Conservation (phyloP, 2,329 filamentous ascomycete species). For the Sclerotinia minor region DNA sequence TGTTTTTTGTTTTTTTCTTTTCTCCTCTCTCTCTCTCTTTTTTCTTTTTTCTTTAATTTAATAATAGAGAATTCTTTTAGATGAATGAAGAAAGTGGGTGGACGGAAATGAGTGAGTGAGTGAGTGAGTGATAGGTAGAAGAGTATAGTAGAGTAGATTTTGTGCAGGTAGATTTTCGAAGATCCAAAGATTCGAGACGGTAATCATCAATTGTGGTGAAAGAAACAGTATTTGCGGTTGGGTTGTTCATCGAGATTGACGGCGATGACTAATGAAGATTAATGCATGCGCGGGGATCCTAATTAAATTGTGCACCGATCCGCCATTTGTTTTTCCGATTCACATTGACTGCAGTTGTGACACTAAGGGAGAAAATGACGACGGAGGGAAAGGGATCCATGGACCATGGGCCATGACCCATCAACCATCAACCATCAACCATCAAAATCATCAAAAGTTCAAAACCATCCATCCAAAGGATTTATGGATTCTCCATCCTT, state of each 20-base stretch:
- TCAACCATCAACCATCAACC: too few species aligned
- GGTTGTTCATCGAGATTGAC: conserved; percentile 9
- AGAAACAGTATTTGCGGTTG: background rate
- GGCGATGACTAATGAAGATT: background rate
- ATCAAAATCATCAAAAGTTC: too few species aligned
- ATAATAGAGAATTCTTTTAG: background rate
- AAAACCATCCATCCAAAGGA: too few species aligned
- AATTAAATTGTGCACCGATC: background rate
- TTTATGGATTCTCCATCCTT: too few species aligned
- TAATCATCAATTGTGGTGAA: too few species aligned
- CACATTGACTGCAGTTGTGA: background rate
- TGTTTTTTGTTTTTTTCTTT: background rate
- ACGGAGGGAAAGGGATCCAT: background rate
- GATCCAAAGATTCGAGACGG: too few species aligned
- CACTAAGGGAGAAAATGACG: background rate
- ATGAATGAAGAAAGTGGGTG: background rate
- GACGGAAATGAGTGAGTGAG: background rate
- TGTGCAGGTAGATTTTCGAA: background rate
- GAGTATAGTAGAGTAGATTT: background rate
- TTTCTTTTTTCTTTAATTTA: background rate
- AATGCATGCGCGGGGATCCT: background rate
- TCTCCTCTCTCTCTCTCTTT: background rate
- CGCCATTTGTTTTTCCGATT: conserved; percentile 16
- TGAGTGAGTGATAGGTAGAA: background rate
- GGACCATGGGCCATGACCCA: too few species aligned